phyloP scores from a whole-genome alignment of 2,329 filamentous ascomycete genomes.

The Blumeria graminis region DNA sequence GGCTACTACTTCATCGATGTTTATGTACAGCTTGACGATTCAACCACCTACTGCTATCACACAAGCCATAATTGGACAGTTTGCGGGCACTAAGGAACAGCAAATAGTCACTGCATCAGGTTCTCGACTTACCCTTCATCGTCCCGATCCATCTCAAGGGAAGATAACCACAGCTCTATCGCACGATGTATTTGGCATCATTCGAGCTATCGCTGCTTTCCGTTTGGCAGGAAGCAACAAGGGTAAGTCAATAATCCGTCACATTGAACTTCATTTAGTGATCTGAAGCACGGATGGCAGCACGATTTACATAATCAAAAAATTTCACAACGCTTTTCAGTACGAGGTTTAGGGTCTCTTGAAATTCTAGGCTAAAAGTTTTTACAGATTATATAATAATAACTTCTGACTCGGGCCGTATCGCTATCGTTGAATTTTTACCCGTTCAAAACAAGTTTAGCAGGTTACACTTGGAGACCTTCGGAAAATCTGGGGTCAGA shows the following conservation, averaged over 20 bases:
- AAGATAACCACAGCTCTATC: conserved; percentile 71
- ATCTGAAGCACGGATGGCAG: conserved; percentile 37
- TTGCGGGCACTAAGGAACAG: conserved; percentile 88
- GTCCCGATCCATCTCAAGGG: conserved; percentile 63
- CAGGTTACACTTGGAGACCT: conserved; percentile 85
- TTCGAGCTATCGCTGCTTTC: conserved; percentile 70
- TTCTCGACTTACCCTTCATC: conserved; percentile 67
- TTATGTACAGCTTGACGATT: conserved; percentile 91
- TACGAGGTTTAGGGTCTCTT: conserved; percentile 1
- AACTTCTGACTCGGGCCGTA: conserved; percentile 82
- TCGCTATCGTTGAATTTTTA: conserved; percentile 81
- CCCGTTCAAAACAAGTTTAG: conserved; percentile 69
- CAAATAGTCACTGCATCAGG: conserved; percentile 89
- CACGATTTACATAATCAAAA: conserved; percentile 12
- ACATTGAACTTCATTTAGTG: conserved; percentile 41
- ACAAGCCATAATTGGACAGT: conserved; percentile 82
- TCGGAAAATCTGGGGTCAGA: conserved; percentile 86
- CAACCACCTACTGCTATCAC: conserved; percentile 76
- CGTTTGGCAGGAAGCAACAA: conserved; percentile 82
- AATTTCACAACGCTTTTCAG: background rate
- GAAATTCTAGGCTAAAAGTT: conserved; percentile 9
- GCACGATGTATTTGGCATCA: conserved; percentile 91
- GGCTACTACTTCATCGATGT: conserved; percentile 97
- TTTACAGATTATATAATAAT: conserved; percentile 77
- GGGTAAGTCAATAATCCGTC: conserved; percentile 41